Evolutionary conservation across 2,329 filamentous ascomycete species (phyloP), one percentile per base, ranked within the genome.

Genomic region (Leptographium flavum): DNA sequence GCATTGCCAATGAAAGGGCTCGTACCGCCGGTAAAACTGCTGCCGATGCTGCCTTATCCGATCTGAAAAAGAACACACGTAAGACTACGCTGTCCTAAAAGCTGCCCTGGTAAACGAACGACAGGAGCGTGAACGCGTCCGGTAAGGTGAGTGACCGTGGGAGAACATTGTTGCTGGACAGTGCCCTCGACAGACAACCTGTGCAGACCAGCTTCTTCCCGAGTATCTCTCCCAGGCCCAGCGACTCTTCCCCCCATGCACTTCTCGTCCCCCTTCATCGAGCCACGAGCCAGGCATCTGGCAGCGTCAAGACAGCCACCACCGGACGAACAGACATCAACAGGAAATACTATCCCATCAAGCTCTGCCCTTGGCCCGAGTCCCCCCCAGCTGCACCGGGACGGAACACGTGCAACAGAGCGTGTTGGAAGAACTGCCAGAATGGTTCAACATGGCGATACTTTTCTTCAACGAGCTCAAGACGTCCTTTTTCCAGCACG

Each of bases 381-480:
- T 43, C 17, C 21, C 21, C 22, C 22, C 31, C n/a, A 25, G 31
- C 31, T 25, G 9, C 33, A 15, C 6, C 9, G 35, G 9, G 31
- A 43, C 21, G 15, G 15, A 7, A 23, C 22, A 37, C 17, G 15
- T 14, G 15, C 14, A 40, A 25, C 7, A 25, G n/a, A 25, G 35
- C 19, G 35, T 37, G 35, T 14, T 23, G n/a, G 31, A 36, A 36
- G 32, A 43, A 6, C 22, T 43, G 9, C 41, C 41, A 15, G 4
- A 8, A 3, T 22, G 11, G 31, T 43, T 37, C 9, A 31, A 21
- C 7, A 28, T 5, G 9, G 15, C 41, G 3, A 15, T 36, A 10
- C 15, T 25, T 4, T 43, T 43, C 22, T 33, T 43, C 32, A 43
- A 43, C 41, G 41, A 43, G 22, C 19, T 22, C 15, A 43, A 36